Conservation (phyloP, 768 basidiomycete species). For the Lactarius akahatsu region DNA sequence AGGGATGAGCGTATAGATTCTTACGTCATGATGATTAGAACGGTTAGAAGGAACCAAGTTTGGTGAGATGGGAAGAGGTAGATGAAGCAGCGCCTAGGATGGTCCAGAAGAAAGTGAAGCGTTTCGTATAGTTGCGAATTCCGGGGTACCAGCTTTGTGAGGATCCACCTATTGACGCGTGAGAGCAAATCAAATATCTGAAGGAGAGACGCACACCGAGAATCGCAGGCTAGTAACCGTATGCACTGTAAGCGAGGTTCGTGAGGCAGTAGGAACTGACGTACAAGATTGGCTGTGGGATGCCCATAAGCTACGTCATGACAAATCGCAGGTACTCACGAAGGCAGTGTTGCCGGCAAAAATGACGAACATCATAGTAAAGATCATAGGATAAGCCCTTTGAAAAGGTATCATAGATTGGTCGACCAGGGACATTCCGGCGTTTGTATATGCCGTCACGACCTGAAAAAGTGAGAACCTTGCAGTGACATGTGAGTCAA, state of each 20-base stretch:
- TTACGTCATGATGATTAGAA: constrained; percentile 71
- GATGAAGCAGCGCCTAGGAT: constrained; percentile 89
- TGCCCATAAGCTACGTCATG: constrained; percentile 6
- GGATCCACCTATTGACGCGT: constrained; percentile 58
- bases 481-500: constrained; percentile 1
- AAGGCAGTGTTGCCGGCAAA: constrained; percentile 93
- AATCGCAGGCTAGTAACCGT: constrained; percentile 63
- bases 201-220: constrained; percentile 57
- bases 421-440: constrained; percentile 85
- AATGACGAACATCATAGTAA: constrained; percentile 70
- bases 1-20: constrained; percentile 28
- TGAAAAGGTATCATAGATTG: constrained; percentile 92
- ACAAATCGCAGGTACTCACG: constrained; percentile 51
- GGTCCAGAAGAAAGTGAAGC: constrained; percentile 88
- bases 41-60: constrained; percentile 82
- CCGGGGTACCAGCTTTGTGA: constrained; percentile 59
- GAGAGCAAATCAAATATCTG: constrained; percentile 13
- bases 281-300: constrained; percentile 76
- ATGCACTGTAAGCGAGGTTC: background rate
- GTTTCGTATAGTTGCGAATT: constrained; percentile 71
- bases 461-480: constrained; percentile 88
- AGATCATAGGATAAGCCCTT: constrained; percentile 75
- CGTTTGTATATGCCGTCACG: constrained; percentile 85
- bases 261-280: constrained; percentile 35
- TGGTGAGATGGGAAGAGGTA: constrained; percentile 92